Percentiles rank a stretch among this genome's conserved stretches.
Evolutionary conservation across 2,329 filamentous ascomycete species (phyloP).

Genomic region (Penicillium sp.): DNA sequence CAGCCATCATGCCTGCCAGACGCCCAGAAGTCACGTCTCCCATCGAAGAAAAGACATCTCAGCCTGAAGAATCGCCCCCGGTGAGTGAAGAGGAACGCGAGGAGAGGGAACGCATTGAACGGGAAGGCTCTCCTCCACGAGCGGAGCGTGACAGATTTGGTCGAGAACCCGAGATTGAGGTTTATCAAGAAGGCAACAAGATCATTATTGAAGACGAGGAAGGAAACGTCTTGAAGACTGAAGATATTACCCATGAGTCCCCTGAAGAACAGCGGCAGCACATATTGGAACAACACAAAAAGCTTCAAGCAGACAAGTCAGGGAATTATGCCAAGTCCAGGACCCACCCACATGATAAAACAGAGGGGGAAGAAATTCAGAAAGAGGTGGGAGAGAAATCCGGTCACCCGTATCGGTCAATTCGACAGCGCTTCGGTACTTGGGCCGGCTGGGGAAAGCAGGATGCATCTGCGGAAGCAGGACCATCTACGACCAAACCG

Average conservation of each 20-base stretch:
- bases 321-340: constrained; percentile 47
- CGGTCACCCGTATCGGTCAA: constrained; percentile 30
- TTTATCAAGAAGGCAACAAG: constrained; percentile 76
- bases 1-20: constrained; percentile 72
- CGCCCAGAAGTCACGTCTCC: constrained; percentile 27
- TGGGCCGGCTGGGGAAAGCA: constrained; percentile 42
- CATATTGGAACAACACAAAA: constrained; percentile 48
- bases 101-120: constrained; percentile 27
- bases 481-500: constrained; percentile 22
- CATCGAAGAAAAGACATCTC: not conserved
- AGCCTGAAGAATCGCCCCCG: constrained; percentile 16
- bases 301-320: constrained; percentile 51
- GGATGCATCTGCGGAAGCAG: constrained; percentile 19
- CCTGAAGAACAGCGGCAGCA: constrained; percentile 60
- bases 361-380: constrained; percentile 41
- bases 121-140: constrained; percentile 38
- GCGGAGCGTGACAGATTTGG: constrained; percentile 29
- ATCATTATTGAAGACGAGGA: constrained; percentile 80
- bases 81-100: constrained; percentile 18
- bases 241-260: constrained; percentile 44
- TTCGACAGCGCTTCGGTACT: constrained; percentile 46
- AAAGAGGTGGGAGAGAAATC: constrained; percentile 34
- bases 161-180: constrained; percentile 51
- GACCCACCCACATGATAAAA: constrained; percentile 40
- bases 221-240: constrained; percentile 75